phyloP scores from a whole-genome alignment of 2,329 filamentous ascomycete species.

The Aspergillus glaucus region DNA sequence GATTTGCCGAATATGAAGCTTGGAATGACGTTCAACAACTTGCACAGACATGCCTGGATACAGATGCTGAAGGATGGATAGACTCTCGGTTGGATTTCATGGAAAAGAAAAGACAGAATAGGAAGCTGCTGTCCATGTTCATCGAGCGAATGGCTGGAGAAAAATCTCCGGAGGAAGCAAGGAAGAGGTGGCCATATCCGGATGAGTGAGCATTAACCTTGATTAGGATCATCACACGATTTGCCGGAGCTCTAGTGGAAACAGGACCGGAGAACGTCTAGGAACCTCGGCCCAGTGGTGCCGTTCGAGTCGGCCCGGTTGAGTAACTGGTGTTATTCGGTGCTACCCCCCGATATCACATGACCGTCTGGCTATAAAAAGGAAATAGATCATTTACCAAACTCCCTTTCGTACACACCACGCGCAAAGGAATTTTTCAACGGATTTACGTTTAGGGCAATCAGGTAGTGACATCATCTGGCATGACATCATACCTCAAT shows the following conservation, averaged over 20 bases:
- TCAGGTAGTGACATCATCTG: not conserved
- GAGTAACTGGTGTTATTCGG: too few relatives aligned
- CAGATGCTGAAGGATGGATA: constrained; percentile 33
- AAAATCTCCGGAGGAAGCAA: constrained; percentile 14
- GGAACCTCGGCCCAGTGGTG: too few relatives aligned
- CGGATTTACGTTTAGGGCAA: not conserved
- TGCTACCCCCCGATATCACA: too few relatives aligned
- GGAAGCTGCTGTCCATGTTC: constrained; percentile 17
- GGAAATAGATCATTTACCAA: too few relatives aligned
- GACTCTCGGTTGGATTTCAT: constrained; percentile 19
- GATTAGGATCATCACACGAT: not conserved
- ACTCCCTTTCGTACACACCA: too few relatives aligned
- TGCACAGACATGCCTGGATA: constrained; percentile 22
- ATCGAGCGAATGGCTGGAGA: constrained; percentile 12
- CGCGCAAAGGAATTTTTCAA: too few relatives aligned
- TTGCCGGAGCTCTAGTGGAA: too few relatives aligned
- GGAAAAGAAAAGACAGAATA: constrained; percentile 19
- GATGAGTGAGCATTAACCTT: not conserved
- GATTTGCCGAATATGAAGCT: constrained; percentile 26
- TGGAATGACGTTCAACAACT: constrained; percentile 21
- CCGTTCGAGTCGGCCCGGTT: not conserved
- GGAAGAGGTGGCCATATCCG: not conserved
- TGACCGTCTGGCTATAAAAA: too few relatives aligned
- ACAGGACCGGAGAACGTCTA: too few relatives aligned
- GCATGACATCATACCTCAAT: not conserved